Percentiles rank a stretch among this genome's conserved stretches.
Evolutionary conservation across 192 early-diverging fungal genomes (phyloP).

Genomic region (Coemansia sp.): DNA sequence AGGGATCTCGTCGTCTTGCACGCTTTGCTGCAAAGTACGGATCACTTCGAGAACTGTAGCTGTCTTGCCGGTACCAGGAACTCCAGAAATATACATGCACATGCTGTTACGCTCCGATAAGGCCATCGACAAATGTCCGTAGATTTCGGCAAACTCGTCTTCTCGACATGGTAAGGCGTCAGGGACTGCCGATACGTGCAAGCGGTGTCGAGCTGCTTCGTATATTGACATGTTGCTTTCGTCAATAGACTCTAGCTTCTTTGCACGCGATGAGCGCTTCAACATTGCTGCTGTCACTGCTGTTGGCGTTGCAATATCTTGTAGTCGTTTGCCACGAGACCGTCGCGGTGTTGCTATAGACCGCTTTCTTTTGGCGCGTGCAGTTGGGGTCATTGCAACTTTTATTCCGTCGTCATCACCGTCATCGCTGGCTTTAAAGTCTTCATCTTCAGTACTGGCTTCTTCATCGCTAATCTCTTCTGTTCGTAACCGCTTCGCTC

Average conservation of each 20-base stretch:
- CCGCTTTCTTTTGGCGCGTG: too few relatives aligned
- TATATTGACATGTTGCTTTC: conserved; percentile 49
- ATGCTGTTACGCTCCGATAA: conserved; percentile 79
- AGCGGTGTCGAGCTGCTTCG: conserved; percentile 65
- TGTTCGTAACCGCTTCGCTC: background rate
- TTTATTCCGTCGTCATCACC: conserved; percentile 1
- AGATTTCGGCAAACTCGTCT: conserved; percentile 81
- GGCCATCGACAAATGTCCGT: conserved; percentile 68
- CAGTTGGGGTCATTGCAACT: background rate
- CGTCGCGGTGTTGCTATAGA: too few relatives aligned
- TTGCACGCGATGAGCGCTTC: conserved; percentile 19
- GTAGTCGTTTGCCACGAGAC: conserved; percentile 22
- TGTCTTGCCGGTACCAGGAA: conserved; percentile 97
- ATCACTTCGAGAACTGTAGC: conserved; percentile 89
- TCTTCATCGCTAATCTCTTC: conserved; percentile 2
- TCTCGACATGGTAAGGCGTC: conserved; percentile 92
- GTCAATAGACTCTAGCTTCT: conserved; percentile 5
- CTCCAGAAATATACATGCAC: conserved; percentile 93
- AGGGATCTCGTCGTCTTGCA: conserved; percentile 55
- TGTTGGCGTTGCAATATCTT: conserved; percentile 30
- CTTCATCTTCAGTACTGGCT: conserved; percentile 10
- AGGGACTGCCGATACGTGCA: conserved; percentile 90
- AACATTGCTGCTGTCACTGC: conserved; percentile 30
- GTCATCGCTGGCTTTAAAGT: conserved; percentile 7
- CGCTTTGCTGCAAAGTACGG: conserved; percentile 63